phyloP scores from a whole-genome alignment of 306 rosid genomes.

The Castanospermum australe region DNA sequence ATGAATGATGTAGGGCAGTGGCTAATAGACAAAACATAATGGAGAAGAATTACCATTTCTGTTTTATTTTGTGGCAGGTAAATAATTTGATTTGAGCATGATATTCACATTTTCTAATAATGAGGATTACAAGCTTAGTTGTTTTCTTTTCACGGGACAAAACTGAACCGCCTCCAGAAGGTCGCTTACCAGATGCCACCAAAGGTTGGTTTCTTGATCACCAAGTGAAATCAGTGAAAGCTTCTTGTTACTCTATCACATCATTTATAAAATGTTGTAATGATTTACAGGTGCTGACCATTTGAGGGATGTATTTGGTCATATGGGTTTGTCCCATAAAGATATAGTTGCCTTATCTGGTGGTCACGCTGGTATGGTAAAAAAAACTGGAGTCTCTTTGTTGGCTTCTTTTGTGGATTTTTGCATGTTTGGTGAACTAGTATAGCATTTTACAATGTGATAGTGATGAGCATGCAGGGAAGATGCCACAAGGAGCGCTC shows the following conservation, averaged over 20 bases:
- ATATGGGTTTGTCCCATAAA: slow-evolving; percentile 64
- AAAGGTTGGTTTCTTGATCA: slow-evolving; percentile 37
- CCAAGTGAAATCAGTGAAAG: neutral
- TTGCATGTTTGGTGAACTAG: neutral
- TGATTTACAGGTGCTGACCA: slow-evolving; percentile 61
- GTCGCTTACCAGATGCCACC: slow-evolving; percentile 60
- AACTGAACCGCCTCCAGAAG: slow-evolving; percentile 62
- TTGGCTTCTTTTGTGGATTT: neutral
- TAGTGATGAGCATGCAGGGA: slow-evolving; percentile 37
- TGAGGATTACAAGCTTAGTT: neutral
- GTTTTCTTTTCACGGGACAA: slow-evolving; percentile 45
- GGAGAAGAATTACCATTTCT: neutral
- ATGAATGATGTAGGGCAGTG: neutral
- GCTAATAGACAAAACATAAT: neutral
- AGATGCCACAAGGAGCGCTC: slow-evolving; percentile 70
- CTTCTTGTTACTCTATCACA: neutral
- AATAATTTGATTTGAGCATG: neutral
- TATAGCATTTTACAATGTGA: neutral
- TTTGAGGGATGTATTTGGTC: slow-evolving; percentile 61
- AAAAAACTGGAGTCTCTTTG: neutral
- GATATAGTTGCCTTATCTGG: slow-evolving; percentile 73
- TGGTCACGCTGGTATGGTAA: slow-evolving; percentile 62
- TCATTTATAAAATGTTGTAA: neutral
- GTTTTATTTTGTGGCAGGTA: neutral
- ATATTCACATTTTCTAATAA: neutral